Evolutionary conservation across 2,329 filamentous ascomycete species (phyloP).

Genomic region (Fusarium buharicum): DNA sequence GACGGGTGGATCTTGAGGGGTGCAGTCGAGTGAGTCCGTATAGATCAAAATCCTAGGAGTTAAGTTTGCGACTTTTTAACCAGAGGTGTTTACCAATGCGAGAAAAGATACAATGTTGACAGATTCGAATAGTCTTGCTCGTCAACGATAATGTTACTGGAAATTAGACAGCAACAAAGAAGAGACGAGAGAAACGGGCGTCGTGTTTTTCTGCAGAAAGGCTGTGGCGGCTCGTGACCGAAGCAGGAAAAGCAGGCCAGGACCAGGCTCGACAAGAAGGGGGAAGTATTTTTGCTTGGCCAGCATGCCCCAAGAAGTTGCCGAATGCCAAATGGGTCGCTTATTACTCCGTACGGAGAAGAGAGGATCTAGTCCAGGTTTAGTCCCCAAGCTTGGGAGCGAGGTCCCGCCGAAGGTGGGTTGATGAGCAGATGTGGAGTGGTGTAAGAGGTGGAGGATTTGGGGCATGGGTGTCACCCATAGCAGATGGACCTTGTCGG

Average conservation of each 20-base stretch:
- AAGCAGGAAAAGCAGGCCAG: conserved; percentile 28
- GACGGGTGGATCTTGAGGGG: conserved; percentile 30
- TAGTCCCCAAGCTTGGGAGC: conserved; percentile 42
- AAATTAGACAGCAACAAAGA: conserved; percentile 22
- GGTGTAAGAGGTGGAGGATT: conserved; percentile 44
- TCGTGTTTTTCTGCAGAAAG: conserved; percentile 42
- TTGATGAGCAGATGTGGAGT: conserved; percentile 47
- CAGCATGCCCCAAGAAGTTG: conserved; percentile 37
- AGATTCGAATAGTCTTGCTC: conserved; percentile 10
- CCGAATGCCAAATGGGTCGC: conserved; percentile 46
- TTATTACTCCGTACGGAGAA: conserved; percentile 43
- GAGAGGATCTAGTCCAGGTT: conserved; percentile 39
- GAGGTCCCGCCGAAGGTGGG: conserved; percentile 47
- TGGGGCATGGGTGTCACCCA: conserved; percentile 37
- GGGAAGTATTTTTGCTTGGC: conserved; percentile 35
- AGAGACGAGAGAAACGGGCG: conserved; percentile 32
- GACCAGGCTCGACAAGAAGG: conserved; percentile 33
- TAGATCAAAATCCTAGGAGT: conserved; percentile 2
- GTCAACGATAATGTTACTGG: conserved; percentile 10
- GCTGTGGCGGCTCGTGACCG: conserved; percentile 41
- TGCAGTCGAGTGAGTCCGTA: conserved; percentile 16
- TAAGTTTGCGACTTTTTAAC: conserved; percentile 2
- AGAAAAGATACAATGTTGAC: conserved; percentile 5
- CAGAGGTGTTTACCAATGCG: not conserved
- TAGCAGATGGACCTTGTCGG: conserved; percentile 30